A percentile compares a stretch with the other conserved stretches of the same genome.
phyloP scores from a whole-genome alignment of 1,139 yeast genomes.

The Suhomyces choctaworum region DNA sequence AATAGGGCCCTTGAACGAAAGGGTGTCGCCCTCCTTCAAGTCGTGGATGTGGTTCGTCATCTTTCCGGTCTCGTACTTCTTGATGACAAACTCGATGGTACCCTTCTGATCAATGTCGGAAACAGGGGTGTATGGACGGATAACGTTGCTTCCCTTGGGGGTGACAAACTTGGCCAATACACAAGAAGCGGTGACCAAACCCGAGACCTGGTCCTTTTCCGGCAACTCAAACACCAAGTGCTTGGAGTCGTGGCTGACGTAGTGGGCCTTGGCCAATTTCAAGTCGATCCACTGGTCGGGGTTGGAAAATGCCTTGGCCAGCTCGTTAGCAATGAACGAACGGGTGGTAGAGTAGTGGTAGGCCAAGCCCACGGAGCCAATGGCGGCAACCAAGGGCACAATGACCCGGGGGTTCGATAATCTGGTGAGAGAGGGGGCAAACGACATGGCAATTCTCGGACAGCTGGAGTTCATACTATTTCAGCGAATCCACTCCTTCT shows the following conservation, averaged over 20 bases:
- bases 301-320: slow-evolving; percentile 61
- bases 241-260: slow-evolving; percentile 64
- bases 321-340: slow-evolving; percentile 43
- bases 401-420: slow-evolving; percentile 29
- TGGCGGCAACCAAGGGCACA: slow-evolving; percentile 40
- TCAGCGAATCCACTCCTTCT: slow-evolving; percentile 2
- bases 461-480: too few species aligned
- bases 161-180: slow-evolving; percentile 80
- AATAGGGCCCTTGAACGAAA: slow-evolving; percentile 93
- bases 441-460: slow-evolving; percentile 14
- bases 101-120: slow-evolving; percentile 73
- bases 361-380: slow-evolving; percentile 56
- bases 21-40: slow-evolving; percentile 76
- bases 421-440: slow-evolving; percentile 21
- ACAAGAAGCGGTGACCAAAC: slow-evolving; percentile 79
- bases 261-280: slow-evolving; percentile 58
- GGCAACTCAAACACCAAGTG: slow-evolving; percentile 74
- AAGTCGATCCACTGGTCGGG: slow-evolving; percentile 81
- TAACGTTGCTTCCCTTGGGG: slow-evolving; percentile 81
- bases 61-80: slow-evolving; percentile 82
- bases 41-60: slow-evolving; percentile 74
- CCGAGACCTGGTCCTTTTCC: slow-evolving; percentile 65
- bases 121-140: slow-evolving; percentile 96
- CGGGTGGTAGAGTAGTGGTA: slow-evolving; percentile 38
- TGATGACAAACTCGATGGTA: slow-evolving; percentile 74